phyloP scores from a whole-genome alignment of 2,329 filamentous ascomycete species.

The Dothistroma pini region DNA sequence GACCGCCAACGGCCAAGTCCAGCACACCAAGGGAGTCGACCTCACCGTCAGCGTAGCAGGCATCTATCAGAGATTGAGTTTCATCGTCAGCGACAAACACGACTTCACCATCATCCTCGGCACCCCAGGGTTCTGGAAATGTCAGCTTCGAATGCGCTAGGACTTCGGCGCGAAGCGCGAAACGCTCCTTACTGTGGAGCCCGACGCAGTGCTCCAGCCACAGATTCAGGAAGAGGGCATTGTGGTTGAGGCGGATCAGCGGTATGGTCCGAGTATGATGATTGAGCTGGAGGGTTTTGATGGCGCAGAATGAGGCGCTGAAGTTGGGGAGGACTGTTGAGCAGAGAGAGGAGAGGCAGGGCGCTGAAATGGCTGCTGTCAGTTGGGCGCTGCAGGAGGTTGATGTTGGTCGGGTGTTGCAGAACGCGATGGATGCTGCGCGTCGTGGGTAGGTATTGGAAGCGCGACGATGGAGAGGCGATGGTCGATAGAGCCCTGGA shows the following conservation, averaged over 20 bases:
- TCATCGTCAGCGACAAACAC: neutral
- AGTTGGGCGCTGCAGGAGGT: neutral
- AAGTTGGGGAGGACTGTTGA: neutral
- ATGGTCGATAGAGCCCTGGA: neutral
- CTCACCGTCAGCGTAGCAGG: neutral
- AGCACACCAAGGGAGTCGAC: neutral
- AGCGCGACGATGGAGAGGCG: neutral
- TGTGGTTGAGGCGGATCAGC: neutral
- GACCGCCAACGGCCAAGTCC: neutral
- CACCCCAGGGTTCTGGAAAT: neutral
- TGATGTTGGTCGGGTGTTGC: neutral
- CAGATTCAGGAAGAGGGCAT: neutral
- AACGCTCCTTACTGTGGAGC: neutral
- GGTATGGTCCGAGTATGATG: neutral
- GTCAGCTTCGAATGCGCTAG: neutral
- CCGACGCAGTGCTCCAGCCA: neutral
- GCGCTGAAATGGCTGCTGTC: neutral
- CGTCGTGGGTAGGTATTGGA: neutral
- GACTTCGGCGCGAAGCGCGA: neutral
- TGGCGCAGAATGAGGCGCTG: neutral
- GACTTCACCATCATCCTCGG: neutral
- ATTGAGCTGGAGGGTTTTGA: neutral
- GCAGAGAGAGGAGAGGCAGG: neutral
- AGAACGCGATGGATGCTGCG: neutral
- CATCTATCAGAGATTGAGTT: neutral